These are phyloP conservation scores for Phytophthora chlamydospora DNA, from an alignment of 352 stramenopile genomes.

Conservation along the genomic window DNA sequence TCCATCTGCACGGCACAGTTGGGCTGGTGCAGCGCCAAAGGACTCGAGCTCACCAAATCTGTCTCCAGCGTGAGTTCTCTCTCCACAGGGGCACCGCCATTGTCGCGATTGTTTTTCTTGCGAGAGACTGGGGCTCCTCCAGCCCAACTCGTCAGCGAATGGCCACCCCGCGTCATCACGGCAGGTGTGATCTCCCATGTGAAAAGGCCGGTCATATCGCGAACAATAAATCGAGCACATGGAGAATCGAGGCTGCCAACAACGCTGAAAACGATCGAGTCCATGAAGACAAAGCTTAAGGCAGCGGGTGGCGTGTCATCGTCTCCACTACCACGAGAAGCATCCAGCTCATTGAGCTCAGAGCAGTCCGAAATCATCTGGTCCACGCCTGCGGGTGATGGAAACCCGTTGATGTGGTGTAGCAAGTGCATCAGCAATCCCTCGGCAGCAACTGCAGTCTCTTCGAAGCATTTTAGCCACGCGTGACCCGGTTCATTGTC, in stretches of 20 bases:
- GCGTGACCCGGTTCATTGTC: constrained; percentile 72
- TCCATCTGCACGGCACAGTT: constrained; percentile 66
- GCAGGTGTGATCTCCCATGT: constrained; percentile 82
- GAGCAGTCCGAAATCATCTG: constrained; percentile 85
- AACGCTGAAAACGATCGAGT: constrained; percentile 87
- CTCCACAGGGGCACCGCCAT: constrained; percentile 26
- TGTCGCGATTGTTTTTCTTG: constrained; percentile 7
- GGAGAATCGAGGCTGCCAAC: constrained; percentile 81
- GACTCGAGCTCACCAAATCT: constrained; percentile 37
- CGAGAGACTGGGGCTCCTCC: not conserved
- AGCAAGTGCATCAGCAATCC: constrained; percentile 86
- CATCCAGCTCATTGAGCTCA: constrained; percentile 62
- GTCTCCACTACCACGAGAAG: constrained; percentile 30
- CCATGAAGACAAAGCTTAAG: constrained; percentile 90
- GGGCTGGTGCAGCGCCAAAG: constrained; percentile 47
- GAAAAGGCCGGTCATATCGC: constrained; percentile 88
- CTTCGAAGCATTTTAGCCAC: constrained; percentile 86
- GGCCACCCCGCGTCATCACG: constrained; percentile 22
- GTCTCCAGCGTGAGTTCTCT: constrained; percentile 48
- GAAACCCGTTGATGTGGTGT: constrained; percentile 87
- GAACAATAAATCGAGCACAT: constrained; percentile 75
- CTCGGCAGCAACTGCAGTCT: constrained; percentile 83
- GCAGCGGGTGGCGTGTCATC: constrained; percentile 40
- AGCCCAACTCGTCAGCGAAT: constrained; percentile 30
- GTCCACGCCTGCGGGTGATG: constrained; percentile 81